Evolutionary conservation across 371 early-diverging fungal genomes (phyloP), one percentile per base, ranked within the genome.

Genomic region (Mortierella sp.): DNA sequence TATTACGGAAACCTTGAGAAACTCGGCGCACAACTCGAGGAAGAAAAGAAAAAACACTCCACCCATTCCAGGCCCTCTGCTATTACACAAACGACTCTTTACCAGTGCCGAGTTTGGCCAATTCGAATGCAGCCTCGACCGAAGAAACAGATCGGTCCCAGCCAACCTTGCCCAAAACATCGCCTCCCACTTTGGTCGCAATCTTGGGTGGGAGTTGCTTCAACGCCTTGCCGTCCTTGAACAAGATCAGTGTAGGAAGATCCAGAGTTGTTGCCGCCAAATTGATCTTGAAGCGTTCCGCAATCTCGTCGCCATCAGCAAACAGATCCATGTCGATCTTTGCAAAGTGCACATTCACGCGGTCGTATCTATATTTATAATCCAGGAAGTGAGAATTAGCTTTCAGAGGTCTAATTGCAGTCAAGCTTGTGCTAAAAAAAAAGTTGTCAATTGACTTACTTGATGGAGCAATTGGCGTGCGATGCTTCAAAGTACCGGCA

Each of bases 91-190:
- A 85, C 27, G 86, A 81, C 71, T 85, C 86, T 44, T 72, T 78
- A 16, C 86, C 86, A 7, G 81, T 79, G 14, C 86, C 82, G 21
- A 85, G 74, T 24, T 76, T 71, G 12, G 58, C 77, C 65, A 85
- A 35, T 54, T 85, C 86, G 79, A 85, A 85, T 6, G 77, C 77
- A 38, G 16, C n/a, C 35, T 58, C 63, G 32, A 85, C 86, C 35
- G 86, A 85, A 4, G 46, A 51, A 51, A 79, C 82, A 18, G 86
- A 85, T 68, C 86, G 86, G 29, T 85, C 86, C 86, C 86, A 85
- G 27, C 86, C 86, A 46, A 85, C 82, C 55, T 85, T 85, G 78
- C 86, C 86, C 27, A 85, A 58, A 32, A 85, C 77, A 14, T 78
- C 82, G 54, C 86, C 79, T 49, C 82, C 86, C 12, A 78, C 74